Evolutionary conservation across 805 yeast species (phyloP), one percentile per base, ranked within the genome.

Genomic region (Brettanomyces custersianus): DNA sequence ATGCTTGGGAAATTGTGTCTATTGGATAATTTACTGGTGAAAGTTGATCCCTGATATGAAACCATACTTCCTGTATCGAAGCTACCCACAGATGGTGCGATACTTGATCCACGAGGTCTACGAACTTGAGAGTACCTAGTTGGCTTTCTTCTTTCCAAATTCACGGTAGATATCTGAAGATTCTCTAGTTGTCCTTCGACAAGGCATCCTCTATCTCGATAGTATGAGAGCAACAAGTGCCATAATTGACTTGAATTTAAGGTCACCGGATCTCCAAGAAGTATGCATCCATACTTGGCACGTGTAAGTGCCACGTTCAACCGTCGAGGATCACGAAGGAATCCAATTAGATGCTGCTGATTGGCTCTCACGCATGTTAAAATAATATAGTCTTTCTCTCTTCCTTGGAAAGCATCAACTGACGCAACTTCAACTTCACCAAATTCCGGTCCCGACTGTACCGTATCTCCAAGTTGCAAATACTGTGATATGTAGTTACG

Each of bases 141-240:
- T n/a, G n/a, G n/a, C 29, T 26, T 29, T 7, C 20, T 18, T 15
- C 18, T 15, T 6, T 29, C 30, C 40, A 66, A 63, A 43, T 74
- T 80, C 17, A 81, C 77, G 39, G 79, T 65, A 40, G 87, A 77
- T 34, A 81, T 60, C 53, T 80, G 92, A 43, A 88, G 66, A 46
- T 77, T 82, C 40, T 81, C 90, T 45, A 88, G 65, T 2, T 85
- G 76, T 9, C 96, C 96, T 55, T 88, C 96, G 20, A 88, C 96
- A 22, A 88, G 63, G 57, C 94, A 82, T 1, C 94, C 94, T 38
- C 71, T 73, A 47, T 84, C 90, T 58, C 94, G 69, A 61, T 74
- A 87, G 53, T 85, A 94, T 31, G 74, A 59, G 45, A 88, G 63
- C 40, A 88, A 61, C 41, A 75, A 80, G 46, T 77, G 77, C 96